Conservation (phyloP, 2,329 filamentous ascomycete species). For the Atkinsonella texensis region DNA sequence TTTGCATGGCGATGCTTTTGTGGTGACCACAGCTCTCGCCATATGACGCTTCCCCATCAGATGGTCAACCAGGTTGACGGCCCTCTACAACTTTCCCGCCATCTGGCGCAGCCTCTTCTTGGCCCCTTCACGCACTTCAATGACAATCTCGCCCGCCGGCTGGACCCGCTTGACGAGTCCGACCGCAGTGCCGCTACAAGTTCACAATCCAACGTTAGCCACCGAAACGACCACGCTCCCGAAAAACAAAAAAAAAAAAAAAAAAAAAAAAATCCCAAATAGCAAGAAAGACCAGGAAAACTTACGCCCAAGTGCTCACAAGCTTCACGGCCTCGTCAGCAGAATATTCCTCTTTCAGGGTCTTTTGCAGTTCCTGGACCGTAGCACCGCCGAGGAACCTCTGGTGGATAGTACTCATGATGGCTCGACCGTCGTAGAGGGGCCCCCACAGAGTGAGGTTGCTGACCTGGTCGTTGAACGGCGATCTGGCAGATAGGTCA, state of each 20-base stretch:
- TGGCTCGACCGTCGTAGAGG: slow-evolving; percentile 32
- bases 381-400: slow-evolving; percentile 27
- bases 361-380: slow-evolving; percentile 29
- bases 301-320: slow-evolving; percentile 27
- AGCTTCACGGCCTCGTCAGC: slow-evolving; percentile 21
- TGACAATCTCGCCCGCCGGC: slow-evolving; percentile 31
- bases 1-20: neutral
- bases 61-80: no score
- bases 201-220: neutral
- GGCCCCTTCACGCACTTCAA: slow-evolving; percentile 26
- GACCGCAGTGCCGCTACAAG: slow-evolving; percentile 28
- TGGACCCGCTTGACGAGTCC: slow-evolving; percentile 30
- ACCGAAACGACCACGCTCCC: neutral
- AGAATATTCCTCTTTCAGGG: slow-evolving; percentile 25
- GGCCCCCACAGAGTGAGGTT: slow-evolving; percentile 27
- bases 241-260: no score
- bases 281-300: slow-evolving; percentile 8
- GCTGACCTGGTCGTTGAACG: slow-evolving; percentile 30
- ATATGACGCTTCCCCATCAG: no score
- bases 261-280: no score
- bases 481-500: slow-evolving; percentile 15
- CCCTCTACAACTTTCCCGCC: slow-evolving; percentile 4
- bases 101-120: slow-evolving; percentile 21
- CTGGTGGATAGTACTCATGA: slow-evolving; percentile 26
- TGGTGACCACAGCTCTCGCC: neutral